Evolutionary conservation across 768 basidiomycete species (phyloP).

Genomic region (Heimioporus sp.): DNA sequence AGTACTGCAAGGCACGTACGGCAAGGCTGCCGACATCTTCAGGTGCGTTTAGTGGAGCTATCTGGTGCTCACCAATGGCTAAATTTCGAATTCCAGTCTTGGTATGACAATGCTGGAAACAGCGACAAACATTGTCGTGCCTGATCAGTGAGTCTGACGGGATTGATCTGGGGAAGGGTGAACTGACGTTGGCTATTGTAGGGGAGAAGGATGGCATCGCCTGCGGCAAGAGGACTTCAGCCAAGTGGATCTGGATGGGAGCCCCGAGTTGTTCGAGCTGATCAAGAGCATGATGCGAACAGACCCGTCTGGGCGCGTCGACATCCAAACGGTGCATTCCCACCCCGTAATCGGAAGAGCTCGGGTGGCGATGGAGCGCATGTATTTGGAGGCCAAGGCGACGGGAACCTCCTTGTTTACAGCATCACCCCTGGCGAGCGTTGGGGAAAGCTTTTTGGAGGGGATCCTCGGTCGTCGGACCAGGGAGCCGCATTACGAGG

Average conservation of each 20-base stretch:
- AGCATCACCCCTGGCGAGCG: slow-evolving; percentile 64
- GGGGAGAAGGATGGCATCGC: slow-evolving; percentile 93
- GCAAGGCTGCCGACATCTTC: slow-evolving; percentile 95
- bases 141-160: slow-evolving; percentile 77
- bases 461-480: slow-evolving; percentile 47
- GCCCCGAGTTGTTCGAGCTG: slow-evolving; percentile 62
- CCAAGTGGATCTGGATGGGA: slow-evolving; percentile 71
- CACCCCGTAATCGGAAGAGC: slow-evolving; percentile 67
- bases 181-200: slow-evolving; percentile 33
- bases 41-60: slow-evolving; percentile 54
- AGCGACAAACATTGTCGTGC: slow-evolving; percentile 93
- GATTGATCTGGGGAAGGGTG: slow-evolving; percentile 1
- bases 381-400: slow-evolving; percentile 35
- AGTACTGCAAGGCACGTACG: slow-evolving; percentile 87
- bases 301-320: slow-evolving; percentile 58
- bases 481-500: slow-evolving; percentile 7
- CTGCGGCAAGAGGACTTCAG: slow-evolving; percentile 89
- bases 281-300: slow-evolving; percentile 78
- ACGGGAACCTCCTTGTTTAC: slow-evolving; percentile 44
- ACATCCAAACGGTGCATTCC: slow-evolving; percentile 51
- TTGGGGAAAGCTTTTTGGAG: slow-evolving; percentile 60
- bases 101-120: slow-evolving; percentile 96
- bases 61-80: not conserved
- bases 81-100: slow-evolving; percentile 52
- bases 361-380: slow-evolving; percentile 59